A percentile compares a stretch with the other conserved stretches of the same genome.
phyloP scores from a whole-genome alignment of 768 basidiomycete species.

The Podaxis sp. region DNA sequence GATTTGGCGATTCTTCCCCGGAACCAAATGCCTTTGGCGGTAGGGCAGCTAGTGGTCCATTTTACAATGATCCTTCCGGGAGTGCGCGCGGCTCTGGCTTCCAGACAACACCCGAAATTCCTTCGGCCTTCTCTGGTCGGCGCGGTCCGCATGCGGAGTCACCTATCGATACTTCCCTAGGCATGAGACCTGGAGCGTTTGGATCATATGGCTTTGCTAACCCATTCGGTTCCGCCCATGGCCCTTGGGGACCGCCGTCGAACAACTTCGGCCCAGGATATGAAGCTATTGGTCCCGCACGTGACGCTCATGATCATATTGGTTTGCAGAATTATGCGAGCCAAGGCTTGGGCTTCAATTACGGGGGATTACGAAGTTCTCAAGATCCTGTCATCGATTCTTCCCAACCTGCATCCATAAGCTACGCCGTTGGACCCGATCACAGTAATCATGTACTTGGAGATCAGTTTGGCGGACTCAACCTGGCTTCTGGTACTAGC shows the following conservation, averaged over 20 bases:
- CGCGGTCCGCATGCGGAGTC: constrained; percentile 41
- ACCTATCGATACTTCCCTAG: constrained; percentile 35
- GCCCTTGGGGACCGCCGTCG: constrained; percentile 16
- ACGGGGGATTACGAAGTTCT: constrained; percentile 5
- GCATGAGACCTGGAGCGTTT: not conserved
- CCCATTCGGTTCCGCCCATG: constrained; percentile 18
- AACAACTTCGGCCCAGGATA: constrained; percentile 1
- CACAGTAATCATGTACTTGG: not conserved
- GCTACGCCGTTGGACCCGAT: constrained; percentile 4
- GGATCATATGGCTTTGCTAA: constrained; percentile 10
- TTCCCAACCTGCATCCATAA: not conserved
- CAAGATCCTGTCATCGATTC: constrained; percentile 8
- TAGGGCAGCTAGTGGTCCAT: constrained; percentile 38
- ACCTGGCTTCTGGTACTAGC: not conserved
- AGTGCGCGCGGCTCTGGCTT: constrained; percentile 22
- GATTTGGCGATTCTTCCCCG: constrained; percentile 68
- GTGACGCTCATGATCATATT: constrained; percentile 4
- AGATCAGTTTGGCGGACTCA: constrained; percentile 9
- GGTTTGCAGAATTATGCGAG: constrained; percentile 10
- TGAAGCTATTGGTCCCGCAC: constrained; percentile 1
- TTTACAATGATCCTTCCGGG: constrained; percentile 33
- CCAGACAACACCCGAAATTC: constrained; percentile 14
- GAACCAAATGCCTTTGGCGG: constrained; percentile 61
- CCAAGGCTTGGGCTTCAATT: constrained; percentile 3
- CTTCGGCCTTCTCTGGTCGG: constrained; percentile 32